phyloP scores from a whole-genome alignment of 2,329 filamentous ascomycete species.

The Aspergillus ibericus region DNA sequence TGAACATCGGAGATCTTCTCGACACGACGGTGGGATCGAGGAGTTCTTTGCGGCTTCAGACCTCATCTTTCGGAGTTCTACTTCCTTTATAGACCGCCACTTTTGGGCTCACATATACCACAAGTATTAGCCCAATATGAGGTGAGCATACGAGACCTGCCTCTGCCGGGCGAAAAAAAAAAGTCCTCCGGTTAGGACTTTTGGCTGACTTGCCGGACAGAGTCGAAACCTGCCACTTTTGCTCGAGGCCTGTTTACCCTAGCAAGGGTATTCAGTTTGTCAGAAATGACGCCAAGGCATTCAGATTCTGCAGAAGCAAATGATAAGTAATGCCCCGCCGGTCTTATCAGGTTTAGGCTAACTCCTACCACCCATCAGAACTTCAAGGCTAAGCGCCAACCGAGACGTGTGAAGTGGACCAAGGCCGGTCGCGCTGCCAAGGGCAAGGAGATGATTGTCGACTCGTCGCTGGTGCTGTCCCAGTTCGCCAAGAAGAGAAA shows the following conservation, averaged over 20 bases:
- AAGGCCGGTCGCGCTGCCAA: slow-evolving; percentile 85
- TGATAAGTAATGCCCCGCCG: slow-evolving; percentile 34
- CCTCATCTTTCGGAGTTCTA: neutral
- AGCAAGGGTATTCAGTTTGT: slow-evolving; percentile 67
- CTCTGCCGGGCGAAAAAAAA: neutral
- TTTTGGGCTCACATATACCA: neutral
- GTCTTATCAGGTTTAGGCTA: slow-evolving; percentile 1
- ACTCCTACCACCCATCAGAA: slow-evolving; percentile 56
- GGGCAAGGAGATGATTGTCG: slow-evolving; percentile 88
- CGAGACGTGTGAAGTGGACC: slow-evolving; percentile 95
- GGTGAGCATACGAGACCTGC: slow-evolving; percentile 12
- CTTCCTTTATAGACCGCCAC: neutral
- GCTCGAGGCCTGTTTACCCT: slow-evolving; percentile 64
- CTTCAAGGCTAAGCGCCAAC: slow-evolving; percentile 99
- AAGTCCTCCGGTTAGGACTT: neutral
- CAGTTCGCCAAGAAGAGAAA: slow-evolving; percentile 92
- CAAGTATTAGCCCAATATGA: slow-evolving; percentile 18
- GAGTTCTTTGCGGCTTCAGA: neutral
- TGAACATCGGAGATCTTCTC: slow-evolving; percentile 17
- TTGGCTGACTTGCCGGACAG: slow-evolving; percentile 20
- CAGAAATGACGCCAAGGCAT: slow-evolving; percentile 44
- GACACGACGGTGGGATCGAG: slow-evolving; percentile 6
- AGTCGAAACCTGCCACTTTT: slow-evolving; percentile 69
- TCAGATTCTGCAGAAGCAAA: slow-evolving; percentile 68
- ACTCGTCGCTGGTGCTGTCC: slow-evolving; percentile 70